A percentile compares a stretch with the other conserved stretches of the same genome.
phyloP scores from a whole-genome alignment of 495 filamentous ascomycete genomes.

The Amorphotheca resinae region DNA sequence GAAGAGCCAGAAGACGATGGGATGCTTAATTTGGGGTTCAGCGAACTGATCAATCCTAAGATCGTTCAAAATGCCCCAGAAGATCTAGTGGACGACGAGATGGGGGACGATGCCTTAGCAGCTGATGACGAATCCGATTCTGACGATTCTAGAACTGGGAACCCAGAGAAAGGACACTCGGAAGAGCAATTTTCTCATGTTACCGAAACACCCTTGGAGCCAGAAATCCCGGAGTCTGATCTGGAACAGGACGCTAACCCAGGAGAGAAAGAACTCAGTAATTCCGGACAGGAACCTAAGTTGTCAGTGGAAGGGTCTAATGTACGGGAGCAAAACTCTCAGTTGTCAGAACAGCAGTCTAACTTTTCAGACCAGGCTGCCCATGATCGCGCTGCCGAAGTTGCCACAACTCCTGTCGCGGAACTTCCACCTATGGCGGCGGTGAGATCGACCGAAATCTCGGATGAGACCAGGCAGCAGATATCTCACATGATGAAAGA shows the following conservation, averaged over 20 bases:
- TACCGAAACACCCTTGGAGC: slow-evolving; percentile 16
- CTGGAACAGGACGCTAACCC: not conserved
- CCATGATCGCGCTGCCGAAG: not conserved
- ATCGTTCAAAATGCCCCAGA: slow-evolving; percentile 32
- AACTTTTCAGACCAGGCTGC: not conserved
- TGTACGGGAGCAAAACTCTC: not conserved
- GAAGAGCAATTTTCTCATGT: slow-evolving; percentile 26
- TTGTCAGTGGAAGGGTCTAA: not conserved
- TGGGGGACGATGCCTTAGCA: slow-evolving; percentile 5
- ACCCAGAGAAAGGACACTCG: not conserved
- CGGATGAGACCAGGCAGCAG: slow-evolving; percentile 21
- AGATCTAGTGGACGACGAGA: slow-evolving; percentile 12
- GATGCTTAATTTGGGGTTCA: slow-evolving; percentile 36
- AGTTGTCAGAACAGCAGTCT: not conserved
- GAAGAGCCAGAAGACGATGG: slow-evolving; percentile 42
- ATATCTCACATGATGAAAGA: slow-evolving; percentile 28
- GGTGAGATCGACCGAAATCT: no score
- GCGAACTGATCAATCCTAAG: slow-evolving; percentile 49
- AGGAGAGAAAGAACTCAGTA: not conserved
- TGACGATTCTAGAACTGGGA: not conserved
- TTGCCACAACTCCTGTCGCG: not conserved
- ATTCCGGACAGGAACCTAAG: not conserved
- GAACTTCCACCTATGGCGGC: no score
- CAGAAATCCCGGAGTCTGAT: slow-evolving; percentile 7
- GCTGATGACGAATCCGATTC: not conserved